Evolutionary conservation across 441 rosid genomes (phyloP).

Genomic region (Metrosideros polymorpha): DNA sequence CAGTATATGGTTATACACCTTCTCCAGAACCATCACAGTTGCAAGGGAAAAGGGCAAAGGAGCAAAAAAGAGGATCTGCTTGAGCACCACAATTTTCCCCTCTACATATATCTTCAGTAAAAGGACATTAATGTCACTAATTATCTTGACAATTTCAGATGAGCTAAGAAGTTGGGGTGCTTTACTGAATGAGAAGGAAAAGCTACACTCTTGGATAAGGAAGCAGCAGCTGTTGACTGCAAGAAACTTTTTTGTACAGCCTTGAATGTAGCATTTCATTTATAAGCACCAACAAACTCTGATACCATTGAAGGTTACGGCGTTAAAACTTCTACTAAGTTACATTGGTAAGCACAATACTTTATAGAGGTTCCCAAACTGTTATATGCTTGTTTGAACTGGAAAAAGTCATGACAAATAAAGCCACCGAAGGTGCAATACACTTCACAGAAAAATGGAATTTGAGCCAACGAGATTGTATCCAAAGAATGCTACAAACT

Average conservation of each 20-base stretch:
- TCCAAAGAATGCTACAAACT: conserved; percentile 28
- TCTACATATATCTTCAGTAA: not conserved
- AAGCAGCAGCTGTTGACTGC: not conserved
- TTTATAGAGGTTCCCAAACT: not conserved
- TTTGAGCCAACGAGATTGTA: conserved; percentile 13
- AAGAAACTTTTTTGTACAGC: not conserved
- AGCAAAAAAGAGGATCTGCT: not conserved
- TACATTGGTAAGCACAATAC: not conserved
- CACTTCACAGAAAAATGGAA: not conserved
- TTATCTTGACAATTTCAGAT: not conserved
- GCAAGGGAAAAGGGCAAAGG: not conserved
- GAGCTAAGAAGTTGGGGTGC: not conserved
- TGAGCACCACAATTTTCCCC: not conserved
- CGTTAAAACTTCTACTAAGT: not conserved
- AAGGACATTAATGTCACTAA: not conserved
- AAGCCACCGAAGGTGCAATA: not conserved
- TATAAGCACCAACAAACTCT: not conserved
- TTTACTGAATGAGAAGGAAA: not conserved
- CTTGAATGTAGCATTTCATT: not conserved
- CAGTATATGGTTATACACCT: not conserved
- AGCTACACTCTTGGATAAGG: not conserved
- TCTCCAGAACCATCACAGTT: not conserved
- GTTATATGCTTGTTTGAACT: not conserved
- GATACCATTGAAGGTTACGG: not conserved
- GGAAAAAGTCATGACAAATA: not conserved